Conservation (phyloP, 176 grass and related monocot species). For the Ensete glaucum region DNA sequence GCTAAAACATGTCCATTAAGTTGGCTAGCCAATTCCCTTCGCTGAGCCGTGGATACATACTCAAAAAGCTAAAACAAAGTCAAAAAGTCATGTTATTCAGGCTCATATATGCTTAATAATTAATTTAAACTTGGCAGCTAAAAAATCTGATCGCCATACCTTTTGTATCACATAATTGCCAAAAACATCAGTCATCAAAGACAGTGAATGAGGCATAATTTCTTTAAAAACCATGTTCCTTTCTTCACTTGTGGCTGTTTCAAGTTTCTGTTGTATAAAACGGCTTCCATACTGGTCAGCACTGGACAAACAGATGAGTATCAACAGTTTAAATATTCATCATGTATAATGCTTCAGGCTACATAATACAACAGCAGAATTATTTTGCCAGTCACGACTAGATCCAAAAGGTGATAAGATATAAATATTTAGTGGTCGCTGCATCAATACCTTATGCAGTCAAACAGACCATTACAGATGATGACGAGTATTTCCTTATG, state of each 20-base stretch:
- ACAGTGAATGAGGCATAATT: constrained; percentile 5
- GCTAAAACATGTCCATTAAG: constrained; percentile 7
- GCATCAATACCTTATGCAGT: too few species aligned
- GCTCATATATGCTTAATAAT: too few species aligned
- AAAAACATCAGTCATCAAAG: constrained; percentile 16
- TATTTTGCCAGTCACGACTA: too few species aligned
- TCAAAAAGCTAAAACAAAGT: constrained; percentile 5
- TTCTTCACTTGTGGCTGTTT: constrained; percentile 9
- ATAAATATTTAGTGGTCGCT: too few species aligned
- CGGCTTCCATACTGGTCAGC: constrained; percentile 13
- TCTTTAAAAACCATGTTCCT: constrained; percentile 10
- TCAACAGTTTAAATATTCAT: not conserved
- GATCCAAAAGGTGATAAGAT: too few species aligned
- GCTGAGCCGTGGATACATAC: not conserved
- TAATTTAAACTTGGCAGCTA: not conserved
- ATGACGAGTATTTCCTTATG: too few species aligned
- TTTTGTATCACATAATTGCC: constrained; percentile 14
- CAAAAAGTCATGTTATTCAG: not conserved
- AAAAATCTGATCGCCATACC: not conserved
- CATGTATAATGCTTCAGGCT: too few species aligned
- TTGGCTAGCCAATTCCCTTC: constrained; percentile 9
- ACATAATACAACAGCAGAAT: too few species aligned
- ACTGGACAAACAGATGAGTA: not conserved
- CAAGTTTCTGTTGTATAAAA: constrained; percentile 16
- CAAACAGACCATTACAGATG: too few species aligned